Evolutionary conservation across 1,284 basidiomycete genomes (phyloP), one percentile per base, ranked within the genome.

Genomic region (Pascua sp.): DNA sequence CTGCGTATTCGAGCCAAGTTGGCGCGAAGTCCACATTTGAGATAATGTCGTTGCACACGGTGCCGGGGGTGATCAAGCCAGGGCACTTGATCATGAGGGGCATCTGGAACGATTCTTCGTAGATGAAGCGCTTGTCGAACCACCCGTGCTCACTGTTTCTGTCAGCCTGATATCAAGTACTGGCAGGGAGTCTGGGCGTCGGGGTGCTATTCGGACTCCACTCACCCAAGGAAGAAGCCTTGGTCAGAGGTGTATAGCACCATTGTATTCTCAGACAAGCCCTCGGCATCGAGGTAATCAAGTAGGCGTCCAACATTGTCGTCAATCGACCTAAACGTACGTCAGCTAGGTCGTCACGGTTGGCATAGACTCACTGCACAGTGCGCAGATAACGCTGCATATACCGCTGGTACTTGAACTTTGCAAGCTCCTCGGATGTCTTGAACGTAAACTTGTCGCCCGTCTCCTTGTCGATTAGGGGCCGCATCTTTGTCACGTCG

Each of bases 101-200:
- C 65, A 67, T 67, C 52, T 67, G 65, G 63, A 61, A 61, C 1
- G 42, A 46, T 43, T 61, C 60, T 45, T 61, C 60, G 54, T 61
- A 61, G 49, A 67, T 66, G 60, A 67, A 67, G 10, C 66, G 64
- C 52, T 67, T 67, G 55, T 67, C 66, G 54, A 67, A 67, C 66
- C 64, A 67, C 18, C 64, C 64, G 51, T 67, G 64, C 43, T 67
- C 66, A 40, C 65, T 32, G 24, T 32, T 7, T 32, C 24, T 32
- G 24, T 32, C 24, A 32, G 24, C 24, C 24, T 32, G 24, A 32
- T 4, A 32, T 32, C 24, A 32, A 32, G 7, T 32, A 7, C 3
- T 32, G 7, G 24, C 24, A 32, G 24, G 24, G 24, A 32, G 24
- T 4, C 24, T 32, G 7, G 24, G 24, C 24, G 7, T 32, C 7